Conservation (phyloP, 2,329 filamentous ascomycete species). For the Monilinia laxa region DNA sequence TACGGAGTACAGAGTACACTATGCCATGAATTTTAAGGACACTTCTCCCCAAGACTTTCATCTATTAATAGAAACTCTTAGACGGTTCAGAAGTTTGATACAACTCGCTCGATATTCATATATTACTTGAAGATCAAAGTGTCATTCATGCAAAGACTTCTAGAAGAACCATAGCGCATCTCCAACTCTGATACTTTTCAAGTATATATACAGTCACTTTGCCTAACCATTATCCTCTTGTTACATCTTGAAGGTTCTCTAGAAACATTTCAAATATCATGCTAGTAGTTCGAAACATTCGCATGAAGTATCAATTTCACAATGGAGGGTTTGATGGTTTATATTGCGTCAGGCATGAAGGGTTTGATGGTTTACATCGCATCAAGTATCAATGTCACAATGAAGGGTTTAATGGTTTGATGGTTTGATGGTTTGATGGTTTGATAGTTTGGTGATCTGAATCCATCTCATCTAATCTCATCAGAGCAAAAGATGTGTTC, state of each 20-base stretch:
- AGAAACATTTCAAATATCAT: constrained; percentile 2
- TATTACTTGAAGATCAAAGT: not conserved
- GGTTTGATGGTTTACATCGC: no score
- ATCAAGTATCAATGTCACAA: no score
- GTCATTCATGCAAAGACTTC: constrained; percentile 11
- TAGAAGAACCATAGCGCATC: not conserved
- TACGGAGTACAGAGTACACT: no score
- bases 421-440: no score
- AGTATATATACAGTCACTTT: not conserved
- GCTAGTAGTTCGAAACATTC: not conserved
- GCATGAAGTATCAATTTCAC: no score
- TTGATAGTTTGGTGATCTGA: not conserved
- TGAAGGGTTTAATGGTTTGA: not conserved
- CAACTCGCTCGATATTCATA: not conserved
- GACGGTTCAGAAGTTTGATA: not conserved
- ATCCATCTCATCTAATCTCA: not conserved
- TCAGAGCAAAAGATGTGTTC: not conserved
- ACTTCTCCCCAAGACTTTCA: constrained; percentile 2
- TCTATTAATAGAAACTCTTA: constrained; percentile 12
- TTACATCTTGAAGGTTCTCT: not conserved
- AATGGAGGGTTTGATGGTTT: no score
- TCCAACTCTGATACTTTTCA: constrained; percentile 3
- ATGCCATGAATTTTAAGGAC: not conserved
- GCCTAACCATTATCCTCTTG: not conserved
- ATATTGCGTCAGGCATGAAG: not conserved